Conservation (phyloP, 306 rosid species). For the Trichosanthes truncata region DNA sequence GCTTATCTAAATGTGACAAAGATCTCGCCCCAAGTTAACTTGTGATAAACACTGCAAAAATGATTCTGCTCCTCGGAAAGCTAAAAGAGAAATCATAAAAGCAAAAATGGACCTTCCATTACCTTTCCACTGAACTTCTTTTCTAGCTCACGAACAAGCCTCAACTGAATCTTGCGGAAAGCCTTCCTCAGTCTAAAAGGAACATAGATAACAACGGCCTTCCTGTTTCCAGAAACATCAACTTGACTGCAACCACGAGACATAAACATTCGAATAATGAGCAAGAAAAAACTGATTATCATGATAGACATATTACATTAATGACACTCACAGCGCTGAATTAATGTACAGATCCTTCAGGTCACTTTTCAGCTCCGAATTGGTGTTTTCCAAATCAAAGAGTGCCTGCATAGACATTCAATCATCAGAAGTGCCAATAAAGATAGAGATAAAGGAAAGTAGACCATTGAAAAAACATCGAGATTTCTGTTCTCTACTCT, state of each 20-base stretch:
- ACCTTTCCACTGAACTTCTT: conserved; percentile 80
- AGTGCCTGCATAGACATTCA: conserved; percentile 28
- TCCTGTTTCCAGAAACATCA: conserved; percentile 51
- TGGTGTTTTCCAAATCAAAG: conserved; percentile 74
- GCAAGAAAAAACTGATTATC: background rate
- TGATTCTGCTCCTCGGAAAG: background rate
- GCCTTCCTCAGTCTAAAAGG: conserved; percentile 66
- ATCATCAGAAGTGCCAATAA: background rate
- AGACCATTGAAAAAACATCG: background rate
- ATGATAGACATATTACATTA: background rate
- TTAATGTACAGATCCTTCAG: conserved; percentile 60
- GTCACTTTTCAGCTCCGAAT: conserved; percentile 62
- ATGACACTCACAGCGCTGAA: conserved; percentile 41
- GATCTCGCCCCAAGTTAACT: background rate
- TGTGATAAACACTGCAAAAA: background rate
- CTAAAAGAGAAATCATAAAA: background rate
- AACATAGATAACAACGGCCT: conserved; percentile 58
- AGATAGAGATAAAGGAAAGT: background rate
- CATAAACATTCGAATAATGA: background rate
- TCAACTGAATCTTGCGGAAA: conserved; percentile 51
- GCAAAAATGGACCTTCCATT: background rate
- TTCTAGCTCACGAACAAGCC: conserved; percentile 67
- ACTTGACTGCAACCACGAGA: conserved; percentile 34
- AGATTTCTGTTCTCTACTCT: background rate
- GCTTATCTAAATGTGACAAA: background rate